Percentiles rank a stretch among this genome's conserved stretches.
These are phyloP conservation scores for Canna indica DNA, from an alignment of 176 grass and related monocot genomes.

Conservation along the genomic window DNA sequence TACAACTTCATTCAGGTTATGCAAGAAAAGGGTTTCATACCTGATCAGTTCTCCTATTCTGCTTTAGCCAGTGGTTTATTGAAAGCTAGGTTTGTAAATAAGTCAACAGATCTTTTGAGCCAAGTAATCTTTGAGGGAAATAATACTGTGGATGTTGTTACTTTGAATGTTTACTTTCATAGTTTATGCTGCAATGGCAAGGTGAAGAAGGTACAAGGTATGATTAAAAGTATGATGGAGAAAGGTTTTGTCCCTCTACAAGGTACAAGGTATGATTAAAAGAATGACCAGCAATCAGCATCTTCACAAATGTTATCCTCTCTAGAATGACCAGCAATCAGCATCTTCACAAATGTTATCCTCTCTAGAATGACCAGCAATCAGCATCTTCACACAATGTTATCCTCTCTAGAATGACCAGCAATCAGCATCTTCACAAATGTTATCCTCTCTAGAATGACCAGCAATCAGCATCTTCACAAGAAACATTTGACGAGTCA, in stretches of 20 bases:
- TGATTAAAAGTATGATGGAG: background rate
- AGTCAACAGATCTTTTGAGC: constrained; percentile 13
- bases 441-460: too few relatives aligned
- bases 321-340: too few relatives aligned
- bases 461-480: too few relatives aligned
- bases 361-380: too few relatives aligned
- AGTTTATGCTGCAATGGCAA: constrained; percentile 10
- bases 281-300: too few relatives aligned
- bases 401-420: too few relatives aligned
- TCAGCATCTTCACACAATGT: too few relatives aligned
- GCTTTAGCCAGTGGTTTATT: constrained; percentile 10
- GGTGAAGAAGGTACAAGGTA: background rate
- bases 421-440: too few relatives aligned
- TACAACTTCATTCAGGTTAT: constrained; percentile 13
- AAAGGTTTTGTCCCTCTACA: constrained; percentile 11
- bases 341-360: too few relatives aligned
- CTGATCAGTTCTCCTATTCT: constrained; percentile 14
- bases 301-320: too few relatives aligned
- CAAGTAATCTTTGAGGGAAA: background rate
- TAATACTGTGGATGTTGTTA: constrained; percentile 5
- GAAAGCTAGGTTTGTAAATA: constrained; percentile 16
- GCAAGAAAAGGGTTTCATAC: constrained; percentile 5
- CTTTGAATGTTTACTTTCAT: constrained; percentile 18
- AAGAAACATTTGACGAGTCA: too few relatives aligned
- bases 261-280: too few relatives aligned